Evolutionary conservation across 768 basidiomycete genomes (phyloP).

Genomic region (Tephrocybe rancida): DNA sequence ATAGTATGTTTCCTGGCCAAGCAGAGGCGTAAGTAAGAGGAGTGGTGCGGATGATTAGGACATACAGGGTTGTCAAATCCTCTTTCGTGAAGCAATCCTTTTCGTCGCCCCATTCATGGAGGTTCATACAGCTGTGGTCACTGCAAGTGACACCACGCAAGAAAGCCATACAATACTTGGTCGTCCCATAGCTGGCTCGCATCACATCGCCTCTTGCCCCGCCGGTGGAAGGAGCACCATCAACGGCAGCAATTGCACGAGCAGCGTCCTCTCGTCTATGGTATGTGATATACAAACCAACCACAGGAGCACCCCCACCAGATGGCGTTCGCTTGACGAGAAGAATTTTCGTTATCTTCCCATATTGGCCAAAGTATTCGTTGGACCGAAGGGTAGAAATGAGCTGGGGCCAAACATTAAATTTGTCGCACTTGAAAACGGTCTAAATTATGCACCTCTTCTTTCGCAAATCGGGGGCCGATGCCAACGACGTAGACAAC

Average conservation of each 20-base stretch:
- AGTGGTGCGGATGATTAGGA: conserved; percentile 17
- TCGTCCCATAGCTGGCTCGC: conserved; percentile 94
- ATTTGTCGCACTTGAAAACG: neutral
- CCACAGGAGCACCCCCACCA: conserved; percentile 69
- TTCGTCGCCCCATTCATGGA: conserved; percentile 99
- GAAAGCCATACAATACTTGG: conserved; percentile 97
- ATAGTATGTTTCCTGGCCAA: conserved; percentile 82
- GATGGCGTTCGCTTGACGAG: conserved; percentile 87
- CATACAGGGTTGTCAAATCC: conserved; percentile 88
- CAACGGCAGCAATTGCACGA: conserved; percentile 89
- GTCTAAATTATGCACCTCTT: conserved; percentile 69
- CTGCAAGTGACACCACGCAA: conserved; percentile 83
- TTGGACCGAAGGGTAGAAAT: conserved; percentile 81
- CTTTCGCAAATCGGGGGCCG: conserved; percentile 91
- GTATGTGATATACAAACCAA: conserved; percentile 97
- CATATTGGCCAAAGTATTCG: conserved; percentile 98
- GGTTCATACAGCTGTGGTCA: conserved; percentile 89
- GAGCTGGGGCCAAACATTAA: conserved; percentile 8
- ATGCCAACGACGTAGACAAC: conserved; percentile 97
- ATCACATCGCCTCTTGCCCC: conserved; percentile 82
- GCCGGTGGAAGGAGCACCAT: conserved; percentile 89
- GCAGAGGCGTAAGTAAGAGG: conserved; percentile 3
- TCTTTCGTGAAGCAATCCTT: conserved; percentile 98
- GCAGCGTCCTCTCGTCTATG: conserved; percentile 93
- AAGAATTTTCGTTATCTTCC: conserved; percentile 95